A percentile compares a stretch with the other conserved stretches of the same genome.
phyloP scores from a whole-genome alignment of 495 filamentous ascomycete genomes.

The Aspergillus conjunctus region DNA sequence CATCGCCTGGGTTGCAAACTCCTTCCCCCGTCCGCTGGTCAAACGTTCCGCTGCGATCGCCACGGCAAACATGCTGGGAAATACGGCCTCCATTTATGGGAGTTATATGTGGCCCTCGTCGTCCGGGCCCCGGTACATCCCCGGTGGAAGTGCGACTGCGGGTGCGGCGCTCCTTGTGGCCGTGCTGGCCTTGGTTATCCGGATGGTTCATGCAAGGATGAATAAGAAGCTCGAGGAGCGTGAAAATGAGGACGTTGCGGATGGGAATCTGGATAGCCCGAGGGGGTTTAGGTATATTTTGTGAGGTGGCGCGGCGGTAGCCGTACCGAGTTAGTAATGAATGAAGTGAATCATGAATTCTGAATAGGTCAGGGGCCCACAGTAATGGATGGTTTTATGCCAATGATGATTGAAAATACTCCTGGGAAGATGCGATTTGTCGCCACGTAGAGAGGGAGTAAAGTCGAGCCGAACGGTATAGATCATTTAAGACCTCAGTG shows the following conservation, averaged over 20 bases:
- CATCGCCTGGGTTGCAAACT: slow-evolving; percentile 78
- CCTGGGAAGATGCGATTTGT: no score
- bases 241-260: slow-evolving; percentile 36
- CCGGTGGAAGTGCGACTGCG: slow-evolving; percentile 37
- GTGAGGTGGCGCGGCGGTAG: no score
- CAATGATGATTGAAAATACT: no score
- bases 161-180: slow-evolving; percentile 35
- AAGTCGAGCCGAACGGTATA: no score
- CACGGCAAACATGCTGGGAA: slow-evolving; percentile 74
- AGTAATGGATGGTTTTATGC: no score
- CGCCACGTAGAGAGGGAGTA: no score
- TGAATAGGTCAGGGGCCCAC: no score
- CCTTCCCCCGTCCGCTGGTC: slow-evolving; percentile 73
- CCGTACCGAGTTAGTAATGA: no score
- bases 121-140: slow-evolving; percentile 45
- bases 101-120: slow-evolving; percentile 69
- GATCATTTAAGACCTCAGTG: no score
- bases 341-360: no score
- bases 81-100: slow-evolving; percentile 70
- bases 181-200: slow-evolving; percentile 32
- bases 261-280: slow-evolving; percentile 41
- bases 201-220: slow-evolving; percentile 55
- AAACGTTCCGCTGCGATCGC: slow-evolving; percentile 68
- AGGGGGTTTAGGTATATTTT: slow-evolving; percentile 62
- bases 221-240: slow-evolving; percentile 65